A percentile compares a stretch with the other conserved stretches of the same genome.
Evolutionary conservation across 495 filamentous ascomycete genomes (phyloP).

Genomic region (Hypoxylon intermedium): DNA sequence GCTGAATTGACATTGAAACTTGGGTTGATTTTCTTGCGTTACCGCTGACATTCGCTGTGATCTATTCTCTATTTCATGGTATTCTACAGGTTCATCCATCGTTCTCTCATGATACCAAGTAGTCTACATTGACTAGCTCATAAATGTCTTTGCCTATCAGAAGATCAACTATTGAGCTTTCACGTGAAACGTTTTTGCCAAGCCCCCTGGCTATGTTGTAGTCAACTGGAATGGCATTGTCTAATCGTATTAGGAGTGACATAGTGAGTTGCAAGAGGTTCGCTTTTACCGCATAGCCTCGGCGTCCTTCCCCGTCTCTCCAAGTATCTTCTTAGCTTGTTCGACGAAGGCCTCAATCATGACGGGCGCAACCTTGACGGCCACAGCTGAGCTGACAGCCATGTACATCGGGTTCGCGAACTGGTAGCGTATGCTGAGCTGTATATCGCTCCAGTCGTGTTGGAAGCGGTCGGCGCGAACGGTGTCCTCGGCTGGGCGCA

Average conservation of each 20-base stretch:
- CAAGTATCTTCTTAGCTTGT: slow-evolving; percentile 68
- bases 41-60: neutral
- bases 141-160: no score
- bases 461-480: slow-evolving; percentile 32
- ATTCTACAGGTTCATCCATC: slow-evolving; percentile 3
- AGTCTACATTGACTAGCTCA: no score
- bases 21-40: neutral
- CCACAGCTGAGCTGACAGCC: slow-evolving; percentile 76
- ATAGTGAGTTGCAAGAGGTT: neutral
- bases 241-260: neutral
- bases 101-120: neutral
- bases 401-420: slow-evolving; percentile 87
- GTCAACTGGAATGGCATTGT: no score
- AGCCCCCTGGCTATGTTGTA: no score
- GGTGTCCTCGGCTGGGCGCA: slow-evolving; percentile 50
- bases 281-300: slow-evolving; percentile 23
- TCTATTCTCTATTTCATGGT: slow-evolving; percentile 6
- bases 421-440: slow-evolving; percentile 75
- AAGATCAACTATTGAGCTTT: no score
- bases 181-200: no score
- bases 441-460: slow-evolving; percentile 71
- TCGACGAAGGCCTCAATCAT: slow-evolving; percentile 96
- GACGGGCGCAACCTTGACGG: slow-evolving; percentile 79
- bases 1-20: slow-evolving; percentile 22
- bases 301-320: slow-evolving; percentile 31